A percentile compares a stretch with the other conserved stretches of the same genome.
These are phyloP conservation scores for Centrapalus pauciflorus DNA, from an alignment of 129 eudicot species.

Conservation along the genomic window DNA sequence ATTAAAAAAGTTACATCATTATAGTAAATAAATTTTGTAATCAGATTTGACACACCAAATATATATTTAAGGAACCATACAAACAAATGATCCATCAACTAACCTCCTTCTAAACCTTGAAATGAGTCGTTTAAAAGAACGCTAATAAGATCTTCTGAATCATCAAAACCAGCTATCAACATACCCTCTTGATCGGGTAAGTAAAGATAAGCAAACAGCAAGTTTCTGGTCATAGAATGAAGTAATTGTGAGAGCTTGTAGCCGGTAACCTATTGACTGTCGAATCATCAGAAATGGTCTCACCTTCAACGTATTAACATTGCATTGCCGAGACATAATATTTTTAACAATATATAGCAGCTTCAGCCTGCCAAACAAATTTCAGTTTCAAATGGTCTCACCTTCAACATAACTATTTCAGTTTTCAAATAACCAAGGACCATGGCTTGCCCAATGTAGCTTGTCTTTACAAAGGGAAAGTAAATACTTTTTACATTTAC, in stretches of 20 bases:
- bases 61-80: neutral
- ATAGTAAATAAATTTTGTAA: neutral
- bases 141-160: conserved; percentile 69
- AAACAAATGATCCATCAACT: neutral
- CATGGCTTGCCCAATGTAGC: too few species aligned
- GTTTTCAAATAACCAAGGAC: too few species aligned
- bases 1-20: too few species aligned
- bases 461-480: too few species aligned
- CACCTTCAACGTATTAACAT: conserved; percentile 54
- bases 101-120: conserved; percentile 92
- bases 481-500: too few species aligned
- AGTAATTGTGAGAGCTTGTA: neutral
- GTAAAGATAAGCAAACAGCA: conserved; percentile 63
- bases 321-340: conserved; percentile 61
- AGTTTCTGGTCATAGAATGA: conserved; percentile 53
- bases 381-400: too few species aligned
- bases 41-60: neutral
- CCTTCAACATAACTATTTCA: too few species aligned
- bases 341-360: conserved; percentile 65
- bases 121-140: conserved; percentile 55
- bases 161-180: conserved; percentile 86
- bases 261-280: neutral
- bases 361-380: conserved; percentile 64
- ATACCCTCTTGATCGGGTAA: conserved; percentile 86
- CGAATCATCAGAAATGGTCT: conserved; percentile 10